Conservation (phyloP, 192 early-diverging fungal species). For the Phlyctochytrium arcticum region DNA sequence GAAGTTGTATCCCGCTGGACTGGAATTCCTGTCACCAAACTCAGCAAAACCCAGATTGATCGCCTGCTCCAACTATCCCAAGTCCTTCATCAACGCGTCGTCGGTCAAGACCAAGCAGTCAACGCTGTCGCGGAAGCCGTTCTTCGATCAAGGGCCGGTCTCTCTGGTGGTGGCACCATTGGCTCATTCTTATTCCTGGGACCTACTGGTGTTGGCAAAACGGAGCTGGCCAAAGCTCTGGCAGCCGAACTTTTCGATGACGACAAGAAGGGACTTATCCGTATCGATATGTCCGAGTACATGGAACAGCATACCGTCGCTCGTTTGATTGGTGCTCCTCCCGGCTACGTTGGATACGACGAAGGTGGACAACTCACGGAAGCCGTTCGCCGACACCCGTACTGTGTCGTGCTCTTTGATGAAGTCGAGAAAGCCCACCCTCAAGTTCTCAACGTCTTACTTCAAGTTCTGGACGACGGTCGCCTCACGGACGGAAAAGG, state of each 20-base stretch:
- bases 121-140: conserved; percentile 90
- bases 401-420: conserved; percentile 93
- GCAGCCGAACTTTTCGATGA: conserved; percentile 92
- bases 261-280: conserved; percentile 90
- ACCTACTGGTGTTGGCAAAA: conserved; percentile 94
- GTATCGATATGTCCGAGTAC: conserved; percentile 99
- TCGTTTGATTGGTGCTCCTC: conserved; percentile 90
- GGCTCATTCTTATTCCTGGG: conserved; percentile 96
- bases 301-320: conserved; percentile 87
- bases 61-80: conserved; percentile 74
- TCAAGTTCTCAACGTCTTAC: conserved; percentile 86
- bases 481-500: conserved; percentile 93
- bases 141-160: conserved; percentile 82
- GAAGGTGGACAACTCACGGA: conserved; percentile 97
- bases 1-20: conserved; percentile 96
- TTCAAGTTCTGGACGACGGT: conserved; percentile 97
- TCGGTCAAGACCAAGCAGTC: conserved; percentile 91
- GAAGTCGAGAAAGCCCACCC: conserved; percentile 98
- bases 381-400: conserved; percentile 83
- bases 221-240: conserved; percentile 55
- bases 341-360: conserved; percentile 96
- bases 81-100: conserved; percentile 78
- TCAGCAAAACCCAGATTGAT: conserved; percentile 83
- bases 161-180: conserved; percentile 71
- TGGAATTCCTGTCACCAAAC: conserved; percentile 87